Percentiles rank a stretch among this genome's conserved stretches.
Conservation (phyloP, 2,329 filamentous ascomycete genomes). For the Epichloe typhina region DNA sequence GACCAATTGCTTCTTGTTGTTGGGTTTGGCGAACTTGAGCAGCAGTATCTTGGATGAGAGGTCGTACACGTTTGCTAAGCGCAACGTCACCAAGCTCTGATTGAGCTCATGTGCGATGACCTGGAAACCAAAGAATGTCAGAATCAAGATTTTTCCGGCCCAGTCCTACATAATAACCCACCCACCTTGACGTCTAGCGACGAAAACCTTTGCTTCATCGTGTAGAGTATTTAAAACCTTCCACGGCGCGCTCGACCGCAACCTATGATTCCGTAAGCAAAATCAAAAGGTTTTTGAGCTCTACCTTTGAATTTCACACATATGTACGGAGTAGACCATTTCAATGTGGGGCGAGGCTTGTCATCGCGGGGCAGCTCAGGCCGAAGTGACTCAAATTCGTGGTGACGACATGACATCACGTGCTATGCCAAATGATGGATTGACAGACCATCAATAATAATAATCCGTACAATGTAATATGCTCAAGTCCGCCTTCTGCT, state of each 20-base stretch:
- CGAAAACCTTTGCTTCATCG: conserved; percentile 69
- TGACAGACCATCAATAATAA: no score
- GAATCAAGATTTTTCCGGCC: conserved; percentile 4
- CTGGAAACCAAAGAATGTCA: conserved; percentile 27
- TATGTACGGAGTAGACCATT: no score
- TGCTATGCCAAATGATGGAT: neutral
- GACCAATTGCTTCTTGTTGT: conserved; percentile 77
- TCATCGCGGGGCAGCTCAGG: conserved; percentile 7
- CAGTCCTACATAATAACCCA: neutral
- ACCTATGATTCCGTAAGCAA: no score
- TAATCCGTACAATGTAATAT: no score
- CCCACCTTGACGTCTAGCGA: conserved; percentile 62
- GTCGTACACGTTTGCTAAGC: conserved; percentile 90
- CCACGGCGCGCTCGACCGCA: neutral
- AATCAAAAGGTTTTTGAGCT: neutral
- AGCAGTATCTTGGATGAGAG: conserved; percentile 91
- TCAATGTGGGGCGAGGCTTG: conserved; percentile 3
- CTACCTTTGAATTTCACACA: neutral
- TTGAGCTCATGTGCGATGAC: conserved; percentile 92
- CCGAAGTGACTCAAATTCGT: neutral
- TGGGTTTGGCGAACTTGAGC: conserved; percentile 85
- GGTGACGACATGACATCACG: conserved; percentile 8
- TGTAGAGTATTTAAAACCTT: neutral
- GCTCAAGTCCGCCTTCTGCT: no score
- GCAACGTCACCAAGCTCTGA: conserved; percentile 58